phyloP scores from a whole-genome alignment of 2,329 filamentous ascomycete genomes.

The Tolypocladium inflatum region DNA sequence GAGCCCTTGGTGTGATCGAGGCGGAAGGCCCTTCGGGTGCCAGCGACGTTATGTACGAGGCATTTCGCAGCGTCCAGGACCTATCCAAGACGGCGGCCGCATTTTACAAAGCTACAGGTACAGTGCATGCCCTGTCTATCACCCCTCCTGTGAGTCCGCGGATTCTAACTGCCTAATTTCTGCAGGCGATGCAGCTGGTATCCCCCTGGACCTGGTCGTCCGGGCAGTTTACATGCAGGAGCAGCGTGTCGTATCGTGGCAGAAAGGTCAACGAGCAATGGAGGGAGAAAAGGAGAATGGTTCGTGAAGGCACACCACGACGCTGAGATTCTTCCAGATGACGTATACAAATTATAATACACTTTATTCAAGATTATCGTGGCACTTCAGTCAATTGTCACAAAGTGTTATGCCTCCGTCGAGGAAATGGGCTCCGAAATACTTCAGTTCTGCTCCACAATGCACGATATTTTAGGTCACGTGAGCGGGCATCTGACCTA shows the following conservation, averaged over 20 bases:
- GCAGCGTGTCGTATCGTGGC: conserved; percentile 23
- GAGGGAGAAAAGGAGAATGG: neutral
- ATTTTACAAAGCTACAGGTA: conserved; percentile 24
- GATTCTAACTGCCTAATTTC: neutral
- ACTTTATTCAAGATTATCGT: too few species aligned
- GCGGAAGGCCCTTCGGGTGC: neutral
- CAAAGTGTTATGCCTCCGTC: too few species aligned
- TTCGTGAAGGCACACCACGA: neutral
- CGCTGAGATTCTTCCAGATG: neutral
- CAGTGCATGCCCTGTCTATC: too few species aligned
- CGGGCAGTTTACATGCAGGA: conserved; percentile 29
- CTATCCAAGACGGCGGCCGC: conserved; percentile 18
- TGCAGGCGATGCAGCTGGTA: conserved; percentile 20
- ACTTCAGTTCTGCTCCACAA: neutral
- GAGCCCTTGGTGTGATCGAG: neutral
- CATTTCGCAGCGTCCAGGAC: conserved; percentile 20
- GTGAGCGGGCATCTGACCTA: conserved; percentile 23
- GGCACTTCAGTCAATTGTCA: too few species aligned
- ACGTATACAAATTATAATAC: too few species aligned
- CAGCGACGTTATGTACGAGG: conserved; percentile 15
- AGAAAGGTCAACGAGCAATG: conserved; percentile 9
- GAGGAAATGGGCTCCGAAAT: too few species aligned
- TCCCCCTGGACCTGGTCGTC: conserved; percentile 22
- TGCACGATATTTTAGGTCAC: conserved; percentile 8
- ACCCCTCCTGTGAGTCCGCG: neutral